phyloP scores from a whole-genome alignment of 1,139 yeast species.

The Yamadazyma membranifaciens region DNA sequence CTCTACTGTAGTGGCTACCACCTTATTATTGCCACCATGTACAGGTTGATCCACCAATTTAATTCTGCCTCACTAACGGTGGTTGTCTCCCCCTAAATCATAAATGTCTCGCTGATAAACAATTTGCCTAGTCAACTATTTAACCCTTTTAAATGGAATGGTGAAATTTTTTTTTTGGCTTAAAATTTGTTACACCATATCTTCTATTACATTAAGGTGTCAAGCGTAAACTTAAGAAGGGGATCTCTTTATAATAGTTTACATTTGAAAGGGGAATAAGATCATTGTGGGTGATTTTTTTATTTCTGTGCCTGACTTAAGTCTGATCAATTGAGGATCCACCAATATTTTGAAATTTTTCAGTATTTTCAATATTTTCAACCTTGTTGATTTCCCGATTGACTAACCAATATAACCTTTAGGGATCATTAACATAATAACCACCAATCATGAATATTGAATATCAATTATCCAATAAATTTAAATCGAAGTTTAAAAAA shows the following conservation, averaged over 20 bases:
- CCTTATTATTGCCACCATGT: too few relatives aligned
- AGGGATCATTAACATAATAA: too few relatives aligned
- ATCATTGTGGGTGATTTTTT: not conserved
- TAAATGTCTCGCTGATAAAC: not conserved
- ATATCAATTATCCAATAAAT: constrained; percentile 10
- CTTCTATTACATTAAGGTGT: too few relatives aligned
- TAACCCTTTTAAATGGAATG: constrained; percentile 2
- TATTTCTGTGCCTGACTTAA: not conserved
- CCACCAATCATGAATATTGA: constrained; percentile 11
- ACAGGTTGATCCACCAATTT: too few relatives aligned
- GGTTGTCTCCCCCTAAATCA: not conserved
- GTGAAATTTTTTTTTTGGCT: not conserved
- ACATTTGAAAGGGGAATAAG: too few relatives aligned
- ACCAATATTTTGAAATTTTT: not conserved
- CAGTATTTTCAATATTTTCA: not conserved
- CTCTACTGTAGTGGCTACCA: too few relatives aligned
- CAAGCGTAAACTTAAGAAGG: too few relatives aligned
- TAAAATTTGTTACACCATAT: not conserved
- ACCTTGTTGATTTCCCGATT: not conserved
- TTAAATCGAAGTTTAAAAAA: constrained; percentile 11
- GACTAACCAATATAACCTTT: not conserved
- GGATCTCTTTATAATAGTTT: too few relatives aligned
- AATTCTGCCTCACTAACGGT: too few relatives aligned
- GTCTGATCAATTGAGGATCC: not conserved
- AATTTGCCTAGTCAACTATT: constrained; percentile 3